Conservation (phyloP, 495 filamentous ascomycete genomes). For the Jackrogersella minutella region DNA sequence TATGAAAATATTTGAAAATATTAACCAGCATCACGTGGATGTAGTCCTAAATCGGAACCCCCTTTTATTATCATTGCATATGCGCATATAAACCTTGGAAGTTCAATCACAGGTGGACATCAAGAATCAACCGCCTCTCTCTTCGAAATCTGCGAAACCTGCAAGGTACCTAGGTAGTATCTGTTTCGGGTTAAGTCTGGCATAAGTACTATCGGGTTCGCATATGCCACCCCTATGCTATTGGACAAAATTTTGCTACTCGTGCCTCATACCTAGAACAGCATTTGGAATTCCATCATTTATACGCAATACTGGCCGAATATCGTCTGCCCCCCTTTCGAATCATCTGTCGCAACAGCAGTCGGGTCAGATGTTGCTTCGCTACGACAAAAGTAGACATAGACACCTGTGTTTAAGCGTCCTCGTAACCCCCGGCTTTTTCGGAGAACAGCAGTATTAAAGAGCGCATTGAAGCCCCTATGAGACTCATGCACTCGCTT, state of each 20-base stretch:
- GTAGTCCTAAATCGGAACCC: constrained; percentile 2
- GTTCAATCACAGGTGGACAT: not conserved
- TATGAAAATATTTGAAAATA: constrained; percentile 18
- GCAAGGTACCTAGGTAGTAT: no score
- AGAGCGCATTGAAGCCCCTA: constrained; percentile 3
- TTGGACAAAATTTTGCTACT: constrained; percentile 10
- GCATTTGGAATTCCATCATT: constrained; percentile 18
- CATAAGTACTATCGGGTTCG: not conserved
- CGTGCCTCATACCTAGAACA: constrained; percentile 15
- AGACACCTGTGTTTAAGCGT: not conserved
- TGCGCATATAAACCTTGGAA: not conserved
- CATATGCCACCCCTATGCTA: not conserved
- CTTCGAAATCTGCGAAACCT: not conserved
- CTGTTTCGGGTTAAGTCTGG: constrained; percentile 6
- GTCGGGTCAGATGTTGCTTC: not conserved
- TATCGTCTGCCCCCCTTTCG: not conserved
- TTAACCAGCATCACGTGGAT: constrained; percentile 17
- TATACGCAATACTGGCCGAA: not conserved
- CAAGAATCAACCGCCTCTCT: not conserved
- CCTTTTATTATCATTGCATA: not conserved
- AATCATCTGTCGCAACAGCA: not conserved
- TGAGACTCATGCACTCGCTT: constrained; percentile 11
- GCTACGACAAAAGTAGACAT: not conserved
- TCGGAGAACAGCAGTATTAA: not conserved
- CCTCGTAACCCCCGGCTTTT: constrained; percentile 1